Conservation (phyloP, 495 filamentous ascomycete species). For the Aspergillus egyptiacus region DNA sequence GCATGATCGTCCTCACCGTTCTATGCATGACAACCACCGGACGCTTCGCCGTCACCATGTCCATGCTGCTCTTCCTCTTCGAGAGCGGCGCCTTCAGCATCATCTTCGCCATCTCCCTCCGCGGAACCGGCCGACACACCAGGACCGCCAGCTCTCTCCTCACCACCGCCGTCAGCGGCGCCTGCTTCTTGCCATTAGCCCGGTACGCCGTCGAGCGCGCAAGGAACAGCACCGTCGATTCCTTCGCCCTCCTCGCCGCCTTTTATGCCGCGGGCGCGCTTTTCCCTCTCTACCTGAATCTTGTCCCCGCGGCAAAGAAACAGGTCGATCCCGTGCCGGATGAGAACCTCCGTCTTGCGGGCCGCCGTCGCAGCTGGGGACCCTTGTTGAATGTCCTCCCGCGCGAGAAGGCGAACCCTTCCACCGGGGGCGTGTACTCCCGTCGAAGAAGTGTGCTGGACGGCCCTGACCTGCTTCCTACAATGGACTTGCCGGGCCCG, state of each 20-base stretch:
- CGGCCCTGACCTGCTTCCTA: slow-evolving; percentile 29
- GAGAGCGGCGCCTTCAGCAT: slow-evolving; percentile 58
- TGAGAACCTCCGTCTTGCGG: slow-evolving; percentile 37
- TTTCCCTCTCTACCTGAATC: slow-evolving; percentile 57
- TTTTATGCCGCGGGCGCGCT: slow-evolving; percentile 50
- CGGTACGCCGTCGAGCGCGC: slow-evolving; percentile 40
- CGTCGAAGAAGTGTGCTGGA: slow-evolving; percentile 34
- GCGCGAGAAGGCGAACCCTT: slow-evolving; percentile 33
- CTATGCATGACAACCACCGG: slow-evolving; percentile 51
- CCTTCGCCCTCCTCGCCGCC: slow-evolving; percentile 53
- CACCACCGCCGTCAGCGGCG: slow-evolving; percentile 52
- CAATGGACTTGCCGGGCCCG: slow-evolving; percentile 13
- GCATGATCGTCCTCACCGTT: slow-evolving; percentile 49
- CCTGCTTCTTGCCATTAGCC: slow-evolving; percentile 51
- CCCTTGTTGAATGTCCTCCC: slow-evolving; percentile 16
- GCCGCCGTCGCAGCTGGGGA: slow-evolving; percentile 24
- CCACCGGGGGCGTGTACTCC: slow-evolving; percentile 34
- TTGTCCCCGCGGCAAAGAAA: slow-evolving; percentile 49
- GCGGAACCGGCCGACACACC: slow-evolving; percentile 54
- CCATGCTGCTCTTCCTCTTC: slow-evolving; percentile 55
- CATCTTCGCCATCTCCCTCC: slow-evolving; percentile 55
- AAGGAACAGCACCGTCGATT: slow-evolving; percentile 37
- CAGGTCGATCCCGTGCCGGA: slow-evolving; percentile 54
- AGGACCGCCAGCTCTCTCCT: slow-evolving; percentile 52
- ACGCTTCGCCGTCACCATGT: slow-evolving; percentile 41